These are phyloP conservation scores for Alternaria triticina DNA, from an alignment of 2,329 filamentous ascomycete species.

Conservation along the genomic window DNA sequence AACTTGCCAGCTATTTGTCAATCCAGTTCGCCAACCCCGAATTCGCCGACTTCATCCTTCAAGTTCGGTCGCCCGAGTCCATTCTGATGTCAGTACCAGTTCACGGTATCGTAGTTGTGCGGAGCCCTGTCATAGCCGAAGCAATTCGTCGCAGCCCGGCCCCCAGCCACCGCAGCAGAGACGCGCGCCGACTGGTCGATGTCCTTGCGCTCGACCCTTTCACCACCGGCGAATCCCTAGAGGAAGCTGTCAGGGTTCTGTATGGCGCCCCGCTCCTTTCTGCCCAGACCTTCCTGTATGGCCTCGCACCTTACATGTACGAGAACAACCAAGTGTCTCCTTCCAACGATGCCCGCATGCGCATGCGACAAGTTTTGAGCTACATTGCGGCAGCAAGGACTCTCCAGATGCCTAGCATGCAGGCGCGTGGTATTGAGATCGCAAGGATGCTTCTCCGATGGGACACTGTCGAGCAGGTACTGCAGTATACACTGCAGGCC, in stretches of 20 bases:
- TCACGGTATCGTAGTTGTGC: slow-evolving; percentile 44
- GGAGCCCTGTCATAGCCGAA: slow-evolving; percentile 43
- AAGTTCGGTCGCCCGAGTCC: slow-evolving; percentile 39
- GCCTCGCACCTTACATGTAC: slow-evolving; percentile 34
- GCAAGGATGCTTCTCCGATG: slow-evolving; percentile 65
- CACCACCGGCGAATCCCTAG: slow-evolving; percentile 37
- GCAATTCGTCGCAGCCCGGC: slow-evolving; percentile 32
- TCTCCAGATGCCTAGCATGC: slow-evolving; percentile 62
- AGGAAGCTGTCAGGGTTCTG: slow-evolving; percentile 46
- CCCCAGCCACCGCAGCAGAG: slow-evolving; percentile 28
- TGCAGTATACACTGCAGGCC: slow-evolving; percentile 65
- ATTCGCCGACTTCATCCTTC: slow-evolving; percentile 47
- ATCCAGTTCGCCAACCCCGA: slow-evolving; percentile 44
- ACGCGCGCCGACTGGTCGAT: slow-evolving; percentile 34
- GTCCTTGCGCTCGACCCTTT: slow-evolving; percentile 37
- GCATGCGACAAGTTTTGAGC: slow-evolving; percentile 56
- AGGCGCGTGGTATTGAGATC: slow-evolving; percentile 65
- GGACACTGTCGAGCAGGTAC: slow-evolving; percentile 66
- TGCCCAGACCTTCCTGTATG: slow-evolving; percentile 35
- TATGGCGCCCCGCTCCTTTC: slow-evolving; percentile 45
- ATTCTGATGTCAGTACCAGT: slow-evolving; percentile 41
- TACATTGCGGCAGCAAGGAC: slow-evolving; percentile 69
- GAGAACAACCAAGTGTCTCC: slow-evolving; percentile 28
- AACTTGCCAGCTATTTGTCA: slow-evolving; percentile 42
- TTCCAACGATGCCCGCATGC: slow-evolving; percentile 40